Conservation (phyloP, 2,329 filamentous ascomycete genomes). For the Nemania diffusa region DNA sequence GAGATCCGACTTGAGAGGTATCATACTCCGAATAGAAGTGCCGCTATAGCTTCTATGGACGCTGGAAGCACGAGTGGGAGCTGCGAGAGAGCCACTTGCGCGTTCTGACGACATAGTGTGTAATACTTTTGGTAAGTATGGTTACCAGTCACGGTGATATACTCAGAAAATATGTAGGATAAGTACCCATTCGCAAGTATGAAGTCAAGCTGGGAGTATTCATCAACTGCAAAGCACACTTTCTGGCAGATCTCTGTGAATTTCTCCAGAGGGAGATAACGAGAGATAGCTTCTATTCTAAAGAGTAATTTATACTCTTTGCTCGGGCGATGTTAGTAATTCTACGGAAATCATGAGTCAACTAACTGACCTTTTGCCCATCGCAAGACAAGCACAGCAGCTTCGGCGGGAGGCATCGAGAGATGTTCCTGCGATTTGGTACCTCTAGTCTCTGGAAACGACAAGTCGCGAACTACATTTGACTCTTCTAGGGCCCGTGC, state of each 20-base stretch:
- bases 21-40: conserved; percentile 49
- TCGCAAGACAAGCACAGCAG: conserved; percentile 43
- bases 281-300: conserved; percentile 48
- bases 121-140: conserved; percentile 42
- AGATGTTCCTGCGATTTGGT: conserved; percentile 23
- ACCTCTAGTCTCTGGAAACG: conserved; percentile 17
- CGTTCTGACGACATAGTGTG: conserved; percentile 44
- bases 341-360: not conserved
- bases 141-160: conserved; percentile 43
- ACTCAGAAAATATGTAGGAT: conserved; percentile 51
- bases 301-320: conserved; percentile 43
- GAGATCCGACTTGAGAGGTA: no score
- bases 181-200: conserved; percentile 52
- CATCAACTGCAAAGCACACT: conserved; percentile 52
- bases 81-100: conserved; percentile 41
- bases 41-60: conserved; percentile 50
- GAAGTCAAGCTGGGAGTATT: conserved; percentile 48
- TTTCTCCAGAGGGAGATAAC: conserved; percentile 48
- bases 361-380: conserved; percentile 49
- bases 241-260: conserved; percentile 50
- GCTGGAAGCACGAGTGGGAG: conserved; percentile 50
- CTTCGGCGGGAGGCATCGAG: conserved; percentile 47
- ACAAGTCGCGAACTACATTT: conserved; percentile 6
- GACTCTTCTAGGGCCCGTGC: conserved; percentile 28
- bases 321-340: conserved; percentile 11